Evolutionary conservation across 257 asterid genomes (phyloP), one percentile per base, ranked within the genome.

Genomic region (Nicotiana sylvestris): DNA sequence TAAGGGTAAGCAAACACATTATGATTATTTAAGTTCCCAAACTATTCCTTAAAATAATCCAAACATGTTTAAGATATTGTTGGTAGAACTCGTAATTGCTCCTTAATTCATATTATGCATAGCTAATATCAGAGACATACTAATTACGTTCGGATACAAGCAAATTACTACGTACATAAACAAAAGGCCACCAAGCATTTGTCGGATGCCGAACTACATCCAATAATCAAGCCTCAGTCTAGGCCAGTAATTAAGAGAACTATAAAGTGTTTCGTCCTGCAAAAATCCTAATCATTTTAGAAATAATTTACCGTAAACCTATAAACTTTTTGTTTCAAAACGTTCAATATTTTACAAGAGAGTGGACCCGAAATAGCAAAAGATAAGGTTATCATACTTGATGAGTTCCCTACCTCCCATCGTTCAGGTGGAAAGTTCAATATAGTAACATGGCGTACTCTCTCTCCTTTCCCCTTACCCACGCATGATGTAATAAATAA

Each of bases 81-180:
- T 58, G 83, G 85, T 82, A 58, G 84, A 82, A 55, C 62, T 81
- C 80, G 80, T 65, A 85, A 60, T 60, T 60, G 66, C 66, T 69
- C 57, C 77, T 6, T 18, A 69, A 39, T 69, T 37, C n/a, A 30
- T 69, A 39, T 69, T 37, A 69, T 39, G 77, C 57, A 6, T 69
- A n/a, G 10, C 4, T 69, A 39, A 69, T 4, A n/a, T 69, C n/a
- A 69, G 77, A 39, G 77, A 39, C 57, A 69, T 4, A 39, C 33
- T 69, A 37, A 69, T 49, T 39, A 39, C 77, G 33, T n/a, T 69
- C 18, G 6, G 3, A 69, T 69, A 69, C 32, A 37, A 69, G 56
- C 77, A 69, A 69, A 69, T 60, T n/a, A 60, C 66, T 60, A 11
- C 21, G 21, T 21, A 21, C 30, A 51, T 2, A 51, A 2, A 60